These are phyloP conservation scores for Microbotryomycetes sp. DNA, from an alignment of 1,284 basidiomycete species.

Conservation along the genomic window DNA sequence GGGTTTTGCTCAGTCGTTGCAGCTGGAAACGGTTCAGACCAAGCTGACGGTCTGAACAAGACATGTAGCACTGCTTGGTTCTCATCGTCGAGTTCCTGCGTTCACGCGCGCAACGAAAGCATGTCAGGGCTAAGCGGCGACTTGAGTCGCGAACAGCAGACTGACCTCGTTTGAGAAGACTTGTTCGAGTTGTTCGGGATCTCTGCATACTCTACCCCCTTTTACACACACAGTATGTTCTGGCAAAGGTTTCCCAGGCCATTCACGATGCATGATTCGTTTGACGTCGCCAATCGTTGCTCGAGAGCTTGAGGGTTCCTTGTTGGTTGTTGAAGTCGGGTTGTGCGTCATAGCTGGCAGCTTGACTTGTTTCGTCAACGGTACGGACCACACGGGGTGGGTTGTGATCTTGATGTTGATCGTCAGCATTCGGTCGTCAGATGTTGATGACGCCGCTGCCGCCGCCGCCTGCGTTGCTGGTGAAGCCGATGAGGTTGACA, in stretches of 20 bases:
- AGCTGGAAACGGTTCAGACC: constrained; percentile 14
- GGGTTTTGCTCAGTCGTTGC: not conserved
- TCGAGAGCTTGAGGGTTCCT: too few relatives aligned
- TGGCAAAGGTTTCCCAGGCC: constrained; percentile 15
- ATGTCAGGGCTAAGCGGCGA: not conserved
- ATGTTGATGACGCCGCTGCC: too few relatives aligned
- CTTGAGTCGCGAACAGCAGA: not conserved
- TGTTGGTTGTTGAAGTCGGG: too few relatives aligned
- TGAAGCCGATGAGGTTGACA: too few relatives aligned
- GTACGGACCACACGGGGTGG: too few relatives aligned
- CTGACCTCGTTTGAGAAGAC: constrained; percentile 4
- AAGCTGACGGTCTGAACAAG: constrained; percentile 18
- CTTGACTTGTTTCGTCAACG: too few relatives aligned
- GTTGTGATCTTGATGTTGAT: too few relatives aligned
- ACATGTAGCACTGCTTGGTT: constrained; percentile 10
- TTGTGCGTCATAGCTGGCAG: too few relatives aligned
- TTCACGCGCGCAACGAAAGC: not conserved
- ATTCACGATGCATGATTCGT: not conserved
- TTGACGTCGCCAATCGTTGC: constrained; percentile 14
- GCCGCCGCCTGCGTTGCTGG: too few relatives aligned
- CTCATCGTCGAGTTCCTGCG: not conserved
- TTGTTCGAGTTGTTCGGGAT: constrained; percentile 11
- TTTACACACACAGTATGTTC: constrained; percentile 8
- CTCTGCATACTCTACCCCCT: constrained; percentile 21
- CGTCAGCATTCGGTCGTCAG: too few relatives aligned